Percentiles rank a stretch among this genome's conserved stretches.
Conservation (phyloP, 208 protist species). For the Crithidia acanthocephali region DNA sequence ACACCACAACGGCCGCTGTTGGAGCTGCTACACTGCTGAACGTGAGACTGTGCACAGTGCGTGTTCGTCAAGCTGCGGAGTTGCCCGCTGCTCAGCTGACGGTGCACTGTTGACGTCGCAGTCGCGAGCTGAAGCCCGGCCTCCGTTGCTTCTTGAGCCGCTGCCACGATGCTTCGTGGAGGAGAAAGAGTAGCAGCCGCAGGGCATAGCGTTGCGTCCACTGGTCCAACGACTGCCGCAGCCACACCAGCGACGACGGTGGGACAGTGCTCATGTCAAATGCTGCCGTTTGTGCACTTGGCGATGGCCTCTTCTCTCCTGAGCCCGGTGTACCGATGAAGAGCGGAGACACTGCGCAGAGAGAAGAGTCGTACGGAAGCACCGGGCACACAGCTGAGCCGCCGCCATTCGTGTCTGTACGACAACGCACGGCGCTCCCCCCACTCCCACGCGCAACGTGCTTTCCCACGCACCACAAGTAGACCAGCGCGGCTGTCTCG, state of each 20-base stretch:
- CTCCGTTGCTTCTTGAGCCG: too few relatives aligned
- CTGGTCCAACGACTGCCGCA: slow-evolving; percentile 13
- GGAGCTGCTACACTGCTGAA: too few relatives aligned
- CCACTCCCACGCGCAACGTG: background rate
- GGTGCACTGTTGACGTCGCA: background rate
- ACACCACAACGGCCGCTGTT: background rate
- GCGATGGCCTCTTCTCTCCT: too few relatives aligned
- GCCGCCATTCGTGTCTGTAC: background rate
- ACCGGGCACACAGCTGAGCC: background rate
- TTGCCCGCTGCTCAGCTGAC: too few relatives aligned
- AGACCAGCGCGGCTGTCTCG: slow-evolving; percentile 2
- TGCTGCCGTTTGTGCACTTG: too few relatives aligned
- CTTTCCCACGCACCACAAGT: slow-evolving; percentile 3
- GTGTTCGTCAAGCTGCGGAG: background rate
- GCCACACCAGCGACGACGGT: background rate
- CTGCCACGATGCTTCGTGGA: slow-evolving; percentile 23
- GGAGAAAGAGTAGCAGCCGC: slow-evolving; percentile 22
- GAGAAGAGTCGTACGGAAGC: background rate
- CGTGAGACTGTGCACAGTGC: too few relatives aligned
- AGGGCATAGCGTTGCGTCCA: slow-evolving; percentile 31
- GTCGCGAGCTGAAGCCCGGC: background rate
- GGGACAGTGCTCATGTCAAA: too few relatives aligned
- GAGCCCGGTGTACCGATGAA: background rate
- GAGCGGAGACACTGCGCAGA: slow-evolving; percentile 7
- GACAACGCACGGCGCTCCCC: background rate